phyloP scores from a whole-genome alignment of 2,329 filamentous ascomycete species.

The Blastomyces percursus region DNA sequence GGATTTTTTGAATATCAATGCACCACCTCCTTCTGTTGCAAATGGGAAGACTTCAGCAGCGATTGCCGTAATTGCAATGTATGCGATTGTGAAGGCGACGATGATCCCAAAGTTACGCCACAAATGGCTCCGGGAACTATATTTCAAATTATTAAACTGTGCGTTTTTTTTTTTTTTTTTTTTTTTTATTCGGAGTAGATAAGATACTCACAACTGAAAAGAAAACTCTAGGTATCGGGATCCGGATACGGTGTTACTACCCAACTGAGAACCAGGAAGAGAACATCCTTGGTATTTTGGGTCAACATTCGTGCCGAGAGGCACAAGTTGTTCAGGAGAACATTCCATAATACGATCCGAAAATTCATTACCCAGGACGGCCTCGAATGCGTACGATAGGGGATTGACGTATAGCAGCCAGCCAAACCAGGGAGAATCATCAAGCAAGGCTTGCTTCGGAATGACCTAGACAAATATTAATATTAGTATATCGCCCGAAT shows the following conservation, averaged over 20 bases:
- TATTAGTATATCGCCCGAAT: background rate
- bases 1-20: conserved; percentile 53
- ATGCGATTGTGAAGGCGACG: conserved; percentile 63
- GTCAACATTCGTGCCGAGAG: conserved; percentile 45
- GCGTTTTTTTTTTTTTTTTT: background rate
- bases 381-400: conserved; percentile 53
- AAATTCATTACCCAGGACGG: conserved; percentile 58
- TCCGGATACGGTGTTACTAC: conserved; percentile 43
- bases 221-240: conserved; percentile 43
- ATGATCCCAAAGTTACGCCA: conserved; percentile 70
- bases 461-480: conserved; percentile 36
- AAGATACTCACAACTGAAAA: conserved; percentile 40
- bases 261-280: conserved; percentile 46
- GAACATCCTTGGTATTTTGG: conserved; percentile 52
- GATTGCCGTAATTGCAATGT: conserved; percentile 59
- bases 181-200: background rate
- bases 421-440: conserved; percentile 52
- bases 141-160: background rate
- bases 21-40: conserved; percentile 43
- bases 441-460: conserved; percentile 49
- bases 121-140: conserved; percentile 41
- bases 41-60: conserved; percentile 58
- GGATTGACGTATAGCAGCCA: conserved; percentile 50
- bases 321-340: conserved; percentile 48
- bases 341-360: conserved; percentile 47